These are phyloP conservation scores for Didymella exigua DNA, from an alignment of 2,329 filamentous ascomycete species.

Conservation along the genomic window DNA sequence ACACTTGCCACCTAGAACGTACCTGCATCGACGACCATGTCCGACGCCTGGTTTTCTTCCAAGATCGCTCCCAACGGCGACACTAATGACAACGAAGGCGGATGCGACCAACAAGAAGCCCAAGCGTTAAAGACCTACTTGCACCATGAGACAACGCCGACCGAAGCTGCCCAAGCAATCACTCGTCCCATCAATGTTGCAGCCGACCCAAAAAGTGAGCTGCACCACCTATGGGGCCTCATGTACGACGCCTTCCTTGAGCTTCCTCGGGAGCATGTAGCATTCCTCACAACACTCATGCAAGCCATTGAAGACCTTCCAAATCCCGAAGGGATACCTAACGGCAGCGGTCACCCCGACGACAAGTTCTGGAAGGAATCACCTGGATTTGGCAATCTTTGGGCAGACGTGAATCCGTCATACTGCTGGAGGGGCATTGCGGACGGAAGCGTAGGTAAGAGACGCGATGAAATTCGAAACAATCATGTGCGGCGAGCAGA, in stretches of 20 bases:
- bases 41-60: constrained; percentile 13
- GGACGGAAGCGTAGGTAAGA: not conserved
- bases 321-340: not conserved
- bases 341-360: not conserved
- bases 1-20: not conserved
- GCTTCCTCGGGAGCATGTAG: not conserved
- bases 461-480: not conserved
- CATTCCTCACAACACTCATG: constrained; percentile 6
- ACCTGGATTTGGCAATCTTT: constrained; percentile 5
- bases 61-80: constrained; percentile 14
- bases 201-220: not conserved
- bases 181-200: not conserved
- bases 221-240: constrained; percentile 3
- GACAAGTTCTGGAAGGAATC: constrained; percentile 6
- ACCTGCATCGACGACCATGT: not conserved
- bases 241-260: constrained; percentile 15
- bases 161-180: constrained; percentile 16
- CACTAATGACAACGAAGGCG: constrained; percentile 6
- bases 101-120: constrained; percentile 16
- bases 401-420: constrained; percentile 8
- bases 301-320: constrained; percentile 8
- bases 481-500: constrained; percentile 5
- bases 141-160: not conserved
- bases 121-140: constrained; percentile 17
- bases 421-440: constrained; percentile 1